A percentile compares a stretch with the other conserved stretches of the same genome.
Evolutionary conservation across 2,329 filamentous ascomycete species (phyloP).

Genomic region (Penicillium sp.): DNA sequence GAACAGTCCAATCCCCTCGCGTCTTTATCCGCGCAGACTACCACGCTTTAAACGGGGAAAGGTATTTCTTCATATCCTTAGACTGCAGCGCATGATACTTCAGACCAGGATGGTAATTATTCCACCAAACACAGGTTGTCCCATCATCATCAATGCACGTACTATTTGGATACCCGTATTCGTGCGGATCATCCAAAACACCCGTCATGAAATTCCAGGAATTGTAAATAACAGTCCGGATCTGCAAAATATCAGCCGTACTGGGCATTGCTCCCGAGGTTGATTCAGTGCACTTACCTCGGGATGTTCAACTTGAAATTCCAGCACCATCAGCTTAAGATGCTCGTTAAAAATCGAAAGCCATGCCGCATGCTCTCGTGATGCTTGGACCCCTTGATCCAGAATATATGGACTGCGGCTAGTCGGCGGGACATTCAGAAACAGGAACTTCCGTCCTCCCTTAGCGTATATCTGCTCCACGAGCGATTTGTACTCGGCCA

Average conservation of each 20-base stretch:
- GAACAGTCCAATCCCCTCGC: too few relatives aligned
- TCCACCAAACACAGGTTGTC: conserved; percentile 33
- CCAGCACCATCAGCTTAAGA: conserved; percentile 11
- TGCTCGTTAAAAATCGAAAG: conserved; percentile 25
- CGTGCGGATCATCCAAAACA: conserved; percentile 25
- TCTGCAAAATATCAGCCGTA: conserved; percentile 13
- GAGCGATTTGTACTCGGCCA: conserved; percentile 47
- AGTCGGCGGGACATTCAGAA: conserved; percentile 58
- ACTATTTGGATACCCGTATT: conserved; percentile 28
- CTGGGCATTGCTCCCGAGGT: not conserved
- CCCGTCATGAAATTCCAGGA: conserved; percentile 32
- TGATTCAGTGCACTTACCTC: conserved; percentile 19
- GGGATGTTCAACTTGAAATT: conserved; percentile 4
- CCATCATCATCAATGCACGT: conserved; percentile 33
- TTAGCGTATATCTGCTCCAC: conserved; percentile 51
- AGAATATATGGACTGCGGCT: conserved; percentile 28
- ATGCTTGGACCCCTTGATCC: conserved; percentile 17
- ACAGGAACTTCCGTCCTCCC: conserved; percentile 59
- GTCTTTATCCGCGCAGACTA: conserved; percentile 1
- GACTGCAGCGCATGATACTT: conserved; percentile 32
- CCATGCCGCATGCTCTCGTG: conserved; percentile 22
- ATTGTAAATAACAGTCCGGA: conserved; percentile 29
- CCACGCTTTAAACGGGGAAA: conserved; percentile 27
- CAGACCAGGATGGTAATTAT: conserved; percentile 31
- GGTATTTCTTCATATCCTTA: conserved; percentile 29